Conservation (phyloP, 345 rosid genomes). For the Eutrema yunnanense region DNA sequence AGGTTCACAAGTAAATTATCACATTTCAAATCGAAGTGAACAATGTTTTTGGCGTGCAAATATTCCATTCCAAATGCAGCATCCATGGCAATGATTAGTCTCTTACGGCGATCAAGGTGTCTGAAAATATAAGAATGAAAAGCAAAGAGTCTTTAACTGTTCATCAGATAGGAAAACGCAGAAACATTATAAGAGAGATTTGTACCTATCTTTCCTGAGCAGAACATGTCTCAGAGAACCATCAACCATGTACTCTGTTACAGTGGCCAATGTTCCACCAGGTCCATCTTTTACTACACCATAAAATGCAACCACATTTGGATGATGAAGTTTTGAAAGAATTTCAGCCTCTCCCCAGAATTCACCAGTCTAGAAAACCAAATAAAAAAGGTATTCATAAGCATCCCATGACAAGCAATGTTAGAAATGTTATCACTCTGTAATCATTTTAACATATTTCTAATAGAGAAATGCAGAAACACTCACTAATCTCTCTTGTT, state of each 20-base stretch:
- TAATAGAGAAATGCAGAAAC: not conserved
- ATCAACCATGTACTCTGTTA: constrained; percentile 94
- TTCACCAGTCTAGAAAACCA: constrained; percentile 54
- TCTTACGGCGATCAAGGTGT: constrained; percentile 84
- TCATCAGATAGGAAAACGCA: not conserved
- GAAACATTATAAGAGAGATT: constrained; percentile 1
- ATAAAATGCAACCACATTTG: constrained; percentile 96
- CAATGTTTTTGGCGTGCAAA: constrained; percentile 91
- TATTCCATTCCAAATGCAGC: constrained; percentile 99
- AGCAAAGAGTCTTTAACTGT: not conserved
- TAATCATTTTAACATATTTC: not conserved
- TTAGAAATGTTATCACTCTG: not conserved
- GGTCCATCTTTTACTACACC: constrained; percentile 98
- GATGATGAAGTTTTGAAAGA: constrained; percentile 97
- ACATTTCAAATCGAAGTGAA: constrained; percentile 96
- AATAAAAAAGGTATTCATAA: not conserved
- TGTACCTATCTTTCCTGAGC: constrained; percentile 83
- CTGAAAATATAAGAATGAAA: constrained; percentile 34
- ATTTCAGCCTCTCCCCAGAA: constrained; percentile 99
- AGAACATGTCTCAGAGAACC: constrained; percentile 96
- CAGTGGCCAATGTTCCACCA: constrained; percentile 90
- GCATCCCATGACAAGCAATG: not conserved
- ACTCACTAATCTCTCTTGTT: constrained; percentile 91
- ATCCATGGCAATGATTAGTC: constrained; percentile 96
- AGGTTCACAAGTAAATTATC: constrained; percentile 96